Percentiles rank a stretch among this genome's conserved stretches.
These are phyloP conservation scores for Pogostemon cablin DNA, from an alignment of 257 asterid genomes.

Conservation along the genomic window DNA sequence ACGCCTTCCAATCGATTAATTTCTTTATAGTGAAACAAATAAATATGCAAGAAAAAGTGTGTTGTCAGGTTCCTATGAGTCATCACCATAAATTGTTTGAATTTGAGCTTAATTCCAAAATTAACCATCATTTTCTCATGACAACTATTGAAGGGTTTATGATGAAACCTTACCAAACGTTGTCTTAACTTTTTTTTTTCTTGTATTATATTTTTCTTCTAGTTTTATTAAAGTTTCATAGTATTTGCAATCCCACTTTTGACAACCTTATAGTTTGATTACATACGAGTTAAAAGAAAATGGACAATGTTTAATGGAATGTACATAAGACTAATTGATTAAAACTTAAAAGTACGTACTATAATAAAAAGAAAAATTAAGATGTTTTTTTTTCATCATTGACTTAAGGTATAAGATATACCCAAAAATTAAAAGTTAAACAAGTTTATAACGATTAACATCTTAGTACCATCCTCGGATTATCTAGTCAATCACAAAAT, in stretches of 20 bases:
- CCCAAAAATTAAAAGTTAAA: not conserved
- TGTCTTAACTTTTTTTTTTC: not conserved
- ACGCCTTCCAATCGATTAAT: constrained; percentile 40
- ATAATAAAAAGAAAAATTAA: not conserved
- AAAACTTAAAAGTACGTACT: not conserved
- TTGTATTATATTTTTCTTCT: not conserved
- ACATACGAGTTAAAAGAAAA: too few relatives aligned
- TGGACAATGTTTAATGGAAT: too few relatives aligned
- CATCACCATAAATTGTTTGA: constrained; percentile 30
- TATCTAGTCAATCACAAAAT: too few relatives aligned
- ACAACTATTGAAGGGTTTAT: constrained; percentile 26
- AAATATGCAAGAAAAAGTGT: constrained; percentile 16
- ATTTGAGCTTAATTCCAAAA: constrained; percentile 30
- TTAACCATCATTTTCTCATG: constrained; percentile 31
- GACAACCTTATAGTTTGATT: too few relatives aligned
- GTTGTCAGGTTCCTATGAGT: not conserved
- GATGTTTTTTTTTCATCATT: too few relatives aligned
- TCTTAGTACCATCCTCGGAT: too few relatives aligned
- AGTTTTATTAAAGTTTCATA: not conserved
- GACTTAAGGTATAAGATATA: not conserved
- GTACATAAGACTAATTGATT: too few relatives aligned
- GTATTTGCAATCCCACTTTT: not conserved
- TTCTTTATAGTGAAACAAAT: constrained; percentile 15
- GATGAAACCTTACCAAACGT: constrained; percentile 31
- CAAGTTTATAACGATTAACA: too few relatives aligned